phyloP scores from a whole-genome alignment of 148 eudicot genomes.

The Vaccinium corymbosum region DNA sequence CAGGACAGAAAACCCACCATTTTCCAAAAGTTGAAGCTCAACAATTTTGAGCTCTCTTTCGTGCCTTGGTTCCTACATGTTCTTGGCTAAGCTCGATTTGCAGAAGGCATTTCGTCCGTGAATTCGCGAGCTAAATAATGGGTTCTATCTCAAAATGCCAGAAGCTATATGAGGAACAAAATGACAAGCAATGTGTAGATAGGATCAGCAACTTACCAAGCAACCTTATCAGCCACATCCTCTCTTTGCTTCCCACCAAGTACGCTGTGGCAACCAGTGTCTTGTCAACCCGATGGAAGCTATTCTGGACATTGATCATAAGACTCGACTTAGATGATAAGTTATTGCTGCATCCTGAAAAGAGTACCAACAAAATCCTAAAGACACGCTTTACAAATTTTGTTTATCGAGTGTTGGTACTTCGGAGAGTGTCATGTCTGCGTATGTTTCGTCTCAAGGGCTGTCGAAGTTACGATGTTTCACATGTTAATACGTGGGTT shows the following conservation, averaged over 20 bases:
- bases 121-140: not conserved
- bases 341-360: not conserved
- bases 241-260: not conserved
- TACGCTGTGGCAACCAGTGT: slow-evolving; percentile 1
- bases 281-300: slow-evolving; percentile 11
- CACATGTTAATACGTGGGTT: slow-evolving; percentile 15
- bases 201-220: slow-evolving; percentile 13
- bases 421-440: not conserved
- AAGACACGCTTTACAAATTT: not conserved
- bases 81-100: not conserved
- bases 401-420: slow-evolving; percentile 15
- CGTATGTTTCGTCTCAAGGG: slow-evolving; percentile 16
- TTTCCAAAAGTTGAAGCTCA: not conserved
- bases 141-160: not conserved
- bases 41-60: not conserved
- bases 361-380: not conserved
- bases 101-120: not conserved
- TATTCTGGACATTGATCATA: not conserved
- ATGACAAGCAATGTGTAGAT: not conserved
- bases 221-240: not conserved
- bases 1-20: not conserved
- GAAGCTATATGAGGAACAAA: not conserved
- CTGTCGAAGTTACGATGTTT: not conserved
- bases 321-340: not conserved
- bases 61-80: not conserved